Evolutionary conservation across 176 grass and related monocot species (phyloP), one percentile per base, ranked within the genome.

Genomic region (Raddia distichophylla): DNA sequence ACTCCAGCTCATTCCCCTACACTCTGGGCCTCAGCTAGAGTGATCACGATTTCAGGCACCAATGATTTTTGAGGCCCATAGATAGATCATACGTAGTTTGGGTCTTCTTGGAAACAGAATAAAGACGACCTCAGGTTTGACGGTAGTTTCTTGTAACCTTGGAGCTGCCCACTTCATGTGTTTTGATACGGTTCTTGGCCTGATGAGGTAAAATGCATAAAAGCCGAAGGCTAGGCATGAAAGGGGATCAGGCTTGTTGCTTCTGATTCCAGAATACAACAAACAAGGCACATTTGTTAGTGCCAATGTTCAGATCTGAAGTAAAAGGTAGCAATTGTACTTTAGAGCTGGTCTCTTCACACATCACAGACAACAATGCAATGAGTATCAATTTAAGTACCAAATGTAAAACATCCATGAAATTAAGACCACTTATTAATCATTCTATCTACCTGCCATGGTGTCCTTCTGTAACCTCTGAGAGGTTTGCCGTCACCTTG

Each of bases 1-100:
- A 87, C 76, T 44, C 85, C 1, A 92, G 74, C 9, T 75, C 82
- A 1, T 81, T 94, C 76, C 94, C 92, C 8, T 94, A 90, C 53
- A 20, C 48, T 3, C 11, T 86, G 19, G 95, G 95, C 1, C 80
- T 97, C 33, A 83, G 64, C 54, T 90, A 69, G 80, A 32, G 7
- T 59, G 7, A 3, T 15, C 8, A 7, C 17, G 42, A 13, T 27
- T 27, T 27, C 27, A 27, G 27, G 27, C 27, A 27, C 27, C 27
- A 5, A 37, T 1, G 4, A 54, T 56, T 75, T 67, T 83, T 47
- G 8, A 10, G 60, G 7, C 27, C 51, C 27, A 27, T 27, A 27
- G 27, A 45, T 45, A 48, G 5, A 15, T 68, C 34, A 70, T 17
- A 61, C 75, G 17, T 67, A 19, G 10, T 20, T 47, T 52, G 43